A percentile compares a stretch with the other conserved stretches of the same genome.
Evolutionary conservation across 345 rosid species (phyloP).

Genomic region (Hibiscus syriacus): DNA sequence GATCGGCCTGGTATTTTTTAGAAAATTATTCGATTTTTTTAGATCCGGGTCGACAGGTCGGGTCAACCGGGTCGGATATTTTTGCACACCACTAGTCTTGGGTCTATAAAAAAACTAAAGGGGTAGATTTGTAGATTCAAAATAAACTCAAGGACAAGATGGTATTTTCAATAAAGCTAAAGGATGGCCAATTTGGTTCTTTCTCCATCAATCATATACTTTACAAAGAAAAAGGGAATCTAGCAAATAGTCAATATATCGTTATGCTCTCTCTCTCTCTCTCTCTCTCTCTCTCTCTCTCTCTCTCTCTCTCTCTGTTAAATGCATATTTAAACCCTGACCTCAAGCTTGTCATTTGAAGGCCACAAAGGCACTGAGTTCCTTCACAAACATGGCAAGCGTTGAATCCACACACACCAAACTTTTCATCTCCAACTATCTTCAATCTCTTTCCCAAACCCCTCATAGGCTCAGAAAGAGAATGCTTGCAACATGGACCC

Average conservation of each 20-base stretch:
- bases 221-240: conserved; percentile 26
- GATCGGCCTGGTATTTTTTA: no score
- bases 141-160: conserved; percentile 10
- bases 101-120: conserved; percentile 28
- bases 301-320: conserved; percentile 6
- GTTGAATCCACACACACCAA: conserved; percentile 16
- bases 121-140: conserved; percentile 13
- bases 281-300: conserved; percentile 1
- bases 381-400: conserved; percentile 23
- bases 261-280: neutral
- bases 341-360: conserved; percentile 26
- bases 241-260: conserved; percentile 9
- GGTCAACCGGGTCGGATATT: no score
- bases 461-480: conserved; percentile 76
- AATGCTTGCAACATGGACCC: conserved; percentile 96
- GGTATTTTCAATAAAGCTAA: conserved; percentile 19
- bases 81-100: no score
- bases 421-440: conserved; percentile 35
- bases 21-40: no score
- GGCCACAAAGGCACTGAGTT: conserved; percentile 12
- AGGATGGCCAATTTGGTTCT: conserved; percentile 16
- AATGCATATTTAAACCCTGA: conserved; percentile 32
- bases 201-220: conserved; percentile 22
- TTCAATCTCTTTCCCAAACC: conserved; percentile 66
- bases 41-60: no score